A percentile compares a stretch with the other conserved stretches of the same genome.
Conservation (phyloP, 2,329 filamentous ascomycete species). For the Ophiosphaerella korrae region DNA sequence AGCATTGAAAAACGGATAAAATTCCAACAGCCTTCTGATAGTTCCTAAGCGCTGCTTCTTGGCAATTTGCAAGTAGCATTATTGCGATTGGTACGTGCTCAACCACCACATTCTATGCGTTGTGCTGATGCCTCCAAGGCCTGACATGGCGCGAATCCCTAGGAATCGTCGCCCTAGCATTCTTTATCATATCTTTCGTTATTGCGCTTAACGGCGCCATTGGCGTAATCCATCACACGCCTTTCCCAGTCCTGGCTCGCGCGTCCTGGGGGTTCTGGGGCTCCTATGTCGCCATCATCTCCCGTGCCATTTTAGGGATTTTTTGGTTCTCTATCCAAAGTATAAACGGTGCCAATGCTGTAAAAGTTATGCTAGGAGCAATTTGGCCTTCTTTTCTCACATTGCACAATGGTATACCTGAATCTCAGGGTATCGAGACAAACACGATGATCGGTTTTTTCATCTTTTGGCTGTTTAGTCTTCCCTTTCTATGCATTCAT, state of each 20-base stretch:
- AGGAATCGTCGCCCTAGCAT: conserved; percentile 57
- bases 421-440: conserved; percentile 59
- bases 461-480: conserved; percentile 62
- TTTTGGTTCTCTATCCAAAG: conserved; percentile 72
- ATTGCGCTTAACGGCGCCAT: conserved; percentile 64
- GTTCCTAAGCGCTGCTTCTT: conserved; percentile 52
- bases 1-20: neutral
- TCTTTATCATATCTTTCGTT: conserved; percentile 62
- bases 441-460: conserved; percentile 63
- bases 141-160: conserved; percentile 62
- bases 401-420: conserved; percentile 59
- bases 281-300: conserved; percentile 60
- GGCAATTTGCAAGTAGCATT: conserved; percentile 54
- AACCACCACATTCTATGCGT: too few species aligned
- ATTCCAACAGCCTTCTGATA: neutral
- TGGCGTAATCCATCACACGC: conserved; percentile 55
- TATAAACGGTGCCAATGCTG: conserved; percentile 64
- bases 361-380: conserved; percentile 58
- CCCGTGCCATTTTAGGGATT: conserved; percentile 59
- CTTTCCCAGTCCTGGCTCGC: conserved; percentile 62
- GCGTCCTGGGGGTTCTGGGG: conserved; percentile 64
- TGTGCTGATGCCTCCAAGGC: conserved; percentile 37
- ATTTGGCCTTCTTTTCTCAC: conserved; percentile 64
- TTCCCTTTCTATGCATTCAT: conserved; percentile 62
- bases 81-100: conserved; percentile 41